Conservation (phyloP, 306 rosid genomes). For the Dryas octopetala region DNA sequence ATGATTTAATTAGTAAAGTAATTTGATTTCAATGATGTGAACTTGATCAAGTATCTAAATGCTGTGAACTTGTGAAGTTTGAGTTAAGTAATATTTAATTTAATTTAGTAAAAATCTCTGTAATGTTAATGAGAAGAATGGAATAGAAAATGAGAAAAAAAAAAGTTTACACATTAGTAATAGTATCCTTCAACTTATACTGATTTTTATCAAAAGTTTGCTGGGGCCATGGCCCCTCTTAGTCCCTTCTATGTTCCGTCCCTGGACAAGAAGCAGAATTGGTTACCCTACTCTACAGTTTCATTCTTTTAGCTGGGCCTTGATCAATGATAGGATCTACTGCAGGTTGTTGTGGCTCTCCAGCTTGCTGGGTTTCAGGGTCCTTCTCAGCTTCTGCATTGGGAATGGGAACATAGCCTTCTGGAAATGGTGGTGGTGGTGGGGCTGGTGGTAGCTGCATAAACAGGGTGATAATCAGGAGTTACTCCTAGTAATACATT, state of each 20-base stretch:
- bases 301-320: conserved; percentile 89
- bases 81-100: too few relatives aligned
- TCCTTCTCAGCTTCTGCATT: conserved; percentile 61
- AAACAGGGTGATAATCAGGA: not conserved
- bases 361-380: conserved; percentile 61
- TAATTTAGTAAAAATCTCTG: too few relatives aligned
- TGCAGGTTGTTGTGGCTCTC: conserved; percentile 61
- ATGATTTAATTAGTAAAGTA: too few relatives aligned
- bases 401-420: conserved; percentile 64
- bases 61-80: too few relatives aligned
- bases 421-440: conserved; percentile 84
- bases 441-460: conserved; percentile 86
- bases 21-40: too few relatives aligned
- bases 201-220: not conserved
- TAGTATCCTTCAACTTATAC: too few relatives aligned
- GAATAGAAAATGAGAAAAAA: too few relatives aligned
- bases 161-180: too few relatives aligned
- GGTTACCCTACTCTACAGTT: conserved; percentile 35
- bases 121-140: too few relatives aligned
- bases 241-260: too few relatives aligned
- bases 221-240: too few relatives aligned
- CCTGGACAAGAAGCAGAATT: not conserved
- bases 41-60: too few relatives aligned
- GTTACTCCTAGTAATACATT: conserved; percentile 16
- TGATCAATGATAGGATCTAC: conserved; percentile 87